Base-by-base conservation (phyloP, 345 rosid genomes). In the Sonneratia alba region DNA sequence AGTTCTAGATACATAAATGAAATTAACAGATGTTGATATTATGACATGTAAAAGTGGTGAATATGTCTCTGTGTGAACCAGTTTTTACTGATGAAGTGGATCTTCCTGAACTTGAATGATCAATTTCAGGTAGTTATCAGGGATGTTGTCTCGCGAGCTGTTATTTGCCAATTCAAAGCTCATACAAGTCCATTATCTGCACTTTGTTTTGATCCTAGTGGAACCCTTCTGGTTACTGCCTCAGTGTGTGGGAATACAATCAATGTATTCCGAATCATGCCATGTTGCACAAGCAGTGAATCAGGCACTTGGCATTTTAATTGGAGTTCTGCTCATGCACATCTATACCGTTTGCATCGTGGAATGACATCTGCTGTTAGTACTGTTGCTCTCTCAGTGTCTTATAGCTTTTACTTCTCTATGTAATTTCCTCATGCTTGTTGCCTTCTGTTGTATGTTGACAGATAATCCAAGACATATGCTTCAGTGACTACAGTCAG, bases 141-240 rank as follows among this genome's bases (percentile, higher is more conserved):
- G 81, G 99, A 95, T 88, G 81, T 92, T 83, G 88, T 87, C 79
- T 84, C 97, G 67, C 81, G 88, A 80, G 87, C 85, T 78, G 83
- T 95, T 56, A 72, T 95, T 71, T 85, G 96, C 6, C 98, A 95
- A 84, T 88, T 95, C 80, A 89, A 90, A 84, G 98, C 97, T 40
- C 99, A 95, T 77, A 89, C 91, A 6, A 95, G 98, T 85, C 92
- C 98, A 32, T 82, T 95, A 73, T 95, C 98, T 76, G 98, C 99
- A 42, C 82, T 92, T 38, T 87, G 92, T 81, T 95, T 95, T 83
- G 99, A 95, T 76, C 99, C 99, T 61, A 95, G 93, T 81, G 99
- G 97, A 75, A 95, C 97, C 49, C 86, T 95, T 61, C 83, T 95
- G 84, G 97, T 92, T 66, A 90, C 98, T 80, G 98, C 99, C 74